These are phyloP conservation scores for Agapanthus africanus DNA, from an alignment of 106 monocot genomes.

Conservation along the genomic window DNA sequence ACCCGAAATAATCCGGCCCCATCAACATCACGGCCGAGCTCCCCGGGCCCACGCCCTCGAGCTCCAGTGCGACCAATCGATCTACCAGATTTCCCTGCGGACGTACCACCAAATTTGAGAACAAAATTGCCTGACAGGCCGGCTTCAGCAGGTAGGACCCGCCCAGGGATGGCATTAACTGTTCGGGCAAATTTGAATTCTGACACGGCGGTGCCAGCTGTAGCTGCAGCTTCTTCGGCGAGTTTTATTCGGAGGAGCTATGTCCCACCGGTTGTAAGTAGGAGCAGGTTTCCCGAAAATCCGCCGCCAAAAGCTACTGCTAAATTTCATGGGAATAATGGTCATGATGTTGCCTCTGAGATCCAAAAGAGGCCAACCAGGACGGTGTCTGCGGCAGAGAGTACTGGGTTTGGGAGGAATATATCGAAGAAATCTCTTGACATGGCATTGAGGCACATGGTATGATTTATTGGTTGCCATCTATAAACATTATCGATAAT, in stretches of 20 bases:
- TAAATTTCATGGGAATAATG: slow-evolving; percentile 27
- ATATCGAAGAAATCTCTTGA: slow-evolving; percentile 95
- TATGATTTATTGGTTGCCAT: slow-evolving; percentile 22
- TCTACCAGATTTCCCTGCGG: slow-evolving; percentile 58
- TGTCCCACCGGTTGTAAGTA: slow-evolving; percentile 28
- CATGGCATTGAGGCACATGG: slow-evolving; percentile 96
- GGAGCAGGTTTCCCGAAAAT: slow-evolving; percentile 63
- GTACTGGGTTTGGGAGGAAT: slow-evolving; percentile 78
- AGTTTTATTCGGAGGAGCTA: slow-evolving; percentile 33
- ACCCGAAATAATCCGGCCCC: slow-evolving; percentile 22
- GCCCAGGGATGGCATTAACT: slow-evolving; percentile 59
- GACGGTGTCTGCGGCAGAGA: slow-evolving; percentile 37
- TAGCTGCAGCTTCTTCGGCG: slow-evolving; percentile 8
- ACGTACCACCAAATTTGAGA: slow-evolving; percentile 79
- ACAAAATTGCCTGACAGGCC: slow-evolving; percentile 75
- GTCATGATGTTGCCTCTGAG: slow-evolving; percentile 25
- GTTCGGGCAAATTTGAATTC: slow-evolving; percentile 32
- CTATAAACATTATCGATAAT: background rate
- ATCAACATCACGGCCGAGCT: slow-evolving; percentile 53
- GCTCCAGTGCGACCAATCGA: slow-evolving; percentile 39
- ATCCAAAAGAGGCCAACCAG: slow-evolving; percentile 34
- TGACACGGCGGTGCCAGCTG: slow-evolving; percentile 26
- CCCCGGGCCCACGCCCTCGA: slow-evolving; percentile 52
- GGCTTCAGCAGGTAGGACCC: slow-evolving; percentile 58
- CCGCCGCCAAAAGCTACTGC: slow-evolving; percentile 26